These are phyloP conservation scores for Erysimum cheiranthoides DNA, from an alignment of 345 rosid genomes.

Conservation along the genomic window DNA sequence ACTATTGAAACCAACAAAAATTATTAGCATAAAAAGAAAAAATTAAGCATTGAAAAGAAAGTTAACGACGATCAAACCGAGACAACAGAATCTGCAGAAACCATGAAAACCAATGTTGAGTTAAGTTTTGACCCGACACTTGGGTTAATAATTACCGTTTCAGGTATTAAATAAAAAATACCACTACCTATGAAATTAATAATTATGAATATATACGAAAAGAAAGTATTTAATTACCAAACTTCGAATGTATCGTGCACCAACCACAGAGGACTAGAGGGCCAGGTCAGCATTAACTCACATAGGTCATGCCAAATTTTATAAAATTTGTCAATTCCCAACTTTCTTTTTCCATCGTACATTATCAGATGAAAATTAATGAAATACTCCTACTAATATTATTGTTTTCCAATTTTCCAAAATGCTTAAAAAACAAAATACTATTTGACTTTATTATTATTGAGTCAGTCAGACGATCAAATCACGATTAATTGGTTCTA, in stretches of 20 bases:
- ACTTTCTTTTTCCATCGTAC: constrained; percentile 17
- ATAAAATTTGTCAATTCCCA: background rate
- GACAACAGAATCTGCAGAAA: constrained; percentile 35
- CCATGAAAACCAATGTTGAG: constrained; percentile 42
- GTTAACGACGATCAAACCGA: constrained; percentile 32
- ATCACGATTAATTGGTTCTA: constrained; percentile 24
- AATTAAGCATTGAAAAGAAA: constrained; percentile 3
- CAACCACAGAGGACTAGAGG: constrained; percentile 19
- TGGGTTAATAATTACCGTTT: constrained; percentile 44
- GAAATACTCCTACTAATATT: background rate
- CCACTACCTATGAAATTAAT: constrained; percentile 1
- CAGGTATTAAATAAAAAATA: background rate
- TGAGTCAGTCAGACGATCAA: constrained; percentile 23
- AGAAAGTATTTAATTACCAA: constrained; percentile 2
- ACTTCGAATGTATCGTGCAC: constrained; percentile 42
- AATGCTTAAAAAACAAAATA: background rate
- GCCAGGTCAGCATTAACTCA: constrained; percentile 34
- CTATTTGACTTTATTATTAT: background rate
- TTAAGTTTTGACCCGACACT: constrained; percentile 32
- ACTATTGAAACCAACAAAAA: too few species aligned
- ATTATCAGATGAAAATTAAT: background rate
- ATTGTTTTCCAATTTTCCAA: constrained; percentile 2
- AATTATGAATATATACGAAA: constrained; percentile 7
- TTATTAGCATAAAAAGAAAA: background rate
- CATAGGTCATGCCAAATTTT: constrained; percentile 3